Base-by-base conservation (phyloP, 495 filamentous ascomycete genomes). In the Rostrohypoxylon terebratum region DNA sequence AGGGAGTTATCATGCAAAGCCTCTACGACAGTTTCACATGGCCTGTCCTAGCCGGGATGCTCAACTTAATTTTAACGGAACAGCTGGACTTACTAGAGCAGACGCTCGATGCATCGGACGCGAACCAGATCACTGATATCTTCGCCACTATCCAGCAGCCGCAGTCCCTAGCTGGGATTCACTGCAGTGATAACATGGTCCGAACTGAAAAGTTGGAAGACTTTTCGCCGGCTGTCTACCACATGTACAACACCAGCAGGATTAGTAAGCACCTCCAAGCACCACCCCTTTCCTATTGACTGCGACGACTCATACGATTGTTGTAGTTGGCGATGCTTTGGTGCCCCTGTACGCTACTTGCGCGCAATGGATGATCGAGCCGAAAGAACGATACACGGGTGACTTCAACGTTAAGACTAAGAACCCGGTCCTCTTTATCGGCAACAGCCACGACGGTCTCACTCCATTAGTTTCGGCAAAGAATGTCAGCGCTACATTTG, bases 401-500 rank as follows among this genome's bases (percentile, higher is more conserved):
- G 69, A 76, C 54, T 85, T 83, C 63, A 54, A 77, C 5, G 79
- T 83, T 10, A 81, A 78, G 71, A 85, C 83, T 2, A 80, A 77
- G 74, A 79, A 81, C 21, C 83, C 83, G 0, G 66, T 83, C 10
- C 69, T 88, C 7, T 74, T 86, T 20, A 77, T 85, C 16, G 80
- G 81, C 1, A 86, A 83, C 61, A 79, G 75, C 0, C 68, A 69
- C 6, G 85, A 87, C 59, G 75, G 79, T 0, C 72, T 78, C 33
- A 87, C 86, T 0, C 82, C 86, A 13, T 63, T 87, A 8, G 63
- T 66, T 10, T 82, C 77, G 7, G 88, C 88, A 1, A 77, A 79
- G 42, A 86, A 86, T 57, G 83, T 87, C 74, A 85, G 83, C 31
- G 59, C 72, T 0, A 78, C 74, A 0, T 88, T 90, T 53, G 80